phyloP scores from a whole-genome alignment of 2,329 filamentous ascomycete species.

The Trichoderma citrinoviride region DNA sequence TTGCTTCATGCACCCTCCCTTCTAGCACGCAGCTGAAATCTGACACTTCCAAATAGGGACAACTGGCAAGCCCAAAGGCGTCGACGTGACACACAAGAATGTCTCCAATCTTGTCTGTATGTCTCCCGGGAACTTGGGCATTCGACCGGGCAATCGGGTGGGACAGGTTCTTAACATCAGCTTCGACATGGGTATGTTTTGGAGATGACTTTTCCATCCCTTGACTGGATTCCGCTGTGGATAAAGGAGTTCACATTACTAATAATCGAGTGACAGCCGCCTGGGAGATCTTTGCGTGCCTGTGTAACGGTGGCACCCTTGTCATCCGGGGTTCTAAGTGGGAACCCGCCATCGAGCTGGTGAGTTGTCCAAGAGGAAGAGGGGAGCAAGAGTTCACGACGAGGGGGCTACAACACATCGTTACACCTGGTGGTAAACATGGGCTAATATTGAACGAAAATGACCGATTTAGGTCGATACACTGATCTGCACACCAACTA shows the following conservation, averaged over 20 bases:
- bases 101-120: constrained; percentile 53
- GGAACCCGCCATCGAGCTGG: constrained; percentile 46
- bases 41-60: constrained; percentile 38
- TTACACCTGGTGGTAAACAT: neutral
- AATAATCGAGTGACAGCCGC: constrained; percentile 42
- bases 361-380: constrained; percentile 28
- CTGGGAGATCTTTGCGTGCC: constrained; percentile 57
- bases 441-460: neutral
- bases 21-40: neutral
- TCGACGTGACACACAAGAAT: constrained; percentile 55
- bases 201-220: neutral
- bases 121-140: constrained; percentile 50
- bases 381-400: neutral
- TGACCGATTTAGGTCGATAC: constrained; percentile 44
- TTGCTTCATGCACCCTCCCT: constrained; percentile 2
- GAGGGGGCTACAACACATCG: neutral
- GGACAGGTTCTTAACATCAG: constrained; percentile 57
- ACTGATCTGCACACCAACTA: constrained; percentile 55
- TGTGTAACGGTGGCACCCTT: constrained; percentile 58
- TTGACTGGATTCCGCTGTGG: constrained; percentile 20
- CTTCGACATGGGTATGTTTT: constrained; percentile 57
- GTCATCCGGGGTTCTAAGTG: constrained; percentile 51
- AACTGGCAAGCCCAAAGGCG: constrained; percentile 57
- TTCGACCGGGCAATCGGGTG: constrained; percentile 49
- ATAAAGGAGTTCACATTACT: constrained; percentile 11